Conservation (phyloP, 2,329 filamentous ascomycete species). For the Chaetomiaceae sp. region DNA sequence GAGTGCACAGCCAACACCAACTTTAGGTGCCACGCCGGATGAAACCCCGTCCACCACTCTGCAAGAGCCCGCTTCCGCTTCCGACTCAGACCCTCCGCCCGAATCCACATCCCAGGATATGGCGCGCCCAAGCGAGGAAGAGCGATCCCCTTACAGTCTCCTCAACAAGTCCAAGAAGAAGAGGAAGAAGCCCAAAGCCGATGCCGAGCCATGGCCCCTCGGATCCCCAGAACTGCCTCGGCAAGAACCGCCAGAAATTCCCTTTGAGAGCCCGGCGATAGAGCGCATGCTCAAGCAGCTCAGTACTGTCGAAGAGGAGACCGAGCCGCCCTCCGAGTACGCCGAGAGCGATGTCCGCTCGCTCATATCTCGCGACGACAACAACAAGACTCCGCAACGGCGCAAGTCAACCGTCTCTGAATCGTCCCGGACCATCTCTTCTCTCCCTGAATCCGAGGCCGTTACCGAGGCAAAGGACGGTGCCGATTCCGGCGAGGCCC, state of each 20-base stretch:
- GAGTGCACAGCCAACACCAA: background rate
- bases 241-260: background rate
- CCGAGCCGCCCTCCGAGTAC: conserved; percentile 17
- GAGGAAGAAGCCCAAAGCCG: conserved; percentile 17
- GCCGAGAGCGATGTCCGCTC: conserved; percentile 15
- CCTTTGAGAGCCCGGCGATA: conserved; percentile 12
- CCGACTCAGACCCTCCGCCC: background rate
- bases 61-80: background rate
- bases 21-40: background rate
- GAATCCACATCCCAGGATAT: conserved; percentile 11
- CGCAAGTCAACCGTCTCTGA: conserved; percentile 15
- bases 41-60: background rate
- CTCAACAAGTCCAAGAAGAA: conserved; percentile 18
- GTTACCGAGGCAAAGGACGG: background rate
- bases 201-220: conserved; percentile 17
- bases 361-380: conserved; percentile 9
- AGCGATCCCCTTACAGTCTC: conserved; percentile 18
- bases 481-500: background rate
- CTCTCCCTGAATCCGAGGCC: conserved; percentile 1
- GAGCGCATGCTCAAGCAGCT: conserved; percentile 18
- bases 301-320: conserved; percentile 20
- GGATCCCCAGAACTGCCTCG: conserved; percentile 1
- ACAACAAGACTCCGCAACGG: background rate
- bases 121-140: conserved; percentile 4
- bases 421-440: conserved; percentile 7